phyloP scores from a whole-genome alignment of 176 grass and related monocot species.

The Musa schizocarpa region DNA sequence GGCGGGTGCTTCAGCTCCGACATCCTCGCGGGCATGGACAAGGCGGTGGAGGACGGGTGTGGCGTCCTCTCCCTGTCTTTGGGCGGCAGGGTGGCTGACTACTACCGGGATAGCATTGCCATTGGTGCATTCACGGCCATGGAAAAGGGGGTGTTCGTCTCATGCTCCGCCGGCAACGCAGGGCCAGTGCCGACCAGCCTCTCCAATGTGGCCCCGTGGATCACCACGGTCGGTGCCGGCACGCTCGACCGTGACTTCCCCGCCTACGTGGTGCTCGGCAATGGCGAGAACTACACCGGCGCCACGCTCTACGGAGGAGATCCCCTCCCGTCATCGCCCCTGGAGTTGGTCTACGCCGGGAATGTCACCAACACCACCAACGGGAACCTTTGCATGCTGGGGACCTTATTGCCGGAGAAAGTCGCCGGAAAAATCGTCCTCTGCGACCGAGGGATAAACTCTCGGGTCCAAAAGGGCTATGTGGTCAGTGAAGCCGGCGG shows the following conservation, averaged over 20 bases:
- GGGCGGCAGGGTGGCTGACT: background rate
- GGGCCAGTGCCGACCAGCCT: background rate
- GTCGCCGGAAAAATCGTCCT: constrained; percentile 14
- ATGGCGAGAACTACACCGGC: constrained; percentile 1
- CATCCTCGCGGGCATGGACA: constrained; percentile 9
- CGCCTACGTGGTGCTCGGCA: constrained; percentile 1
- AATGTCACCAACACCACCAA: background rate
- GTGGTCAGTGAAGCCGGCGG: constrained; percentile 3
- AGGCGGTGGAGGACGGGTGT: constrained; percentile 1
- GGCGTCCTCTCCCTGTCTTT: constrained; percentile 8
- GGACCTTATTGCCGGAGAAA: background rate
- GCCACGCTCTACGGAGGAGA: constrained; percentile 2
- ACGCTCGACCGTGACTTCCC: constrained; percentile 11
- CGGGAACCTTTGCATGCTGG: background rate
- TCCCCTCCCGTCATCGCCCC: background rate
- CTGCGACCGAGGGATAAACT: background rate
- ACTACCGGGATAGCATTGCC: background rate
- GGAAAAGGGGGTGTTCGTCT: constrained; percentile 4
- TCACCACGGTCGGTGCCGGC: constrained; percentile 3
- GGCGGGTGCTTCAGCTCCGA: constrained; percentile 4
- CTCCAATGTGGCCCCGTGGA: constrained; percentile 8
- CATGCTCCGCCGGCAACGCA: constrained; percentile 12
- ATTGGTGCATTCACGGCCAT: constrained; percentile 5
- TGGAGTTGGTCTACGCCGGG: constrained; percentile 3
- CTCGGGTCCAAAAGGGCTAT: background rate